Percentiles rank a stretch among this genome's conserved stretches.
Conservation (phyloP, 768 basidiomycete species). For the Mycena latifolia region DNA sequence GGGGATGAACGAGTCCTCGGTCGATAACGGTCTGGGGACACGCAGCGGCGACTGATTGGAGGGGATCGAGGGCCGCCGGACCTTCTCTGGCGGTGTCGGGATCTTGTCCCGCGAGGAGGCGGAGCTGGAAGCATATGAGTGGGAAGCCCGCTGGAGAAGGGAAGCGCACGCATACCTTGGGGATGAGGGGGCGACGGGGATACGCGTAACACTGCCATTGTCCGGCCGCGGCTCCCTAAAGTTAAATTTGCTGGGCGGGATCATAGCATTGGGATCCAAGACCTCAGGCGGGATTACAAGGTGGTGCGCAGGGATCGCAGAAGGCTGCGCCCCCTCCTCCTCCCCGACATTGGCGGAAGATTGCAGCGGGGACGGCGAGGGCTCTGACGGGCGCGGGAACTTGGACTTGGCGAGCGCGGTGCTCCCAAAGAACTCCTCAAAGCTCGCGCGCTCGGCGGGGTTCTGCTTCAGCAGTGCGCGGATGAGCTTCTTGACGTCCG, state of each 20-base stretch:
- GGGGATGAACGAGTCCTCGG: slow-evolving; percentile 78
- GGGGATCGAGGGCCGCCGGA: slow-evolving; percentile 37
- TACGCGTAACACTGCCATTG: slow-evolving; percentile 37
- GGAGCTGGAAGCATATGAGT: slow-evolving; percentile 27
- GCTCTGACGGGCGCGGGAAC: slow-evolving; percentile 70
- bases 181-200: slow-evolving; percentile 37
- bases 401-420: slow-evolving; percentile 82
- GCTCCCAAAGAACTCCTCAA: slow-evolving; percentile 93
- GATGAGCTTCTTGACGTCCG: slow-evolving; percentile 89
- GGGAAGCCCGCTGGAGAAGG: background rate
- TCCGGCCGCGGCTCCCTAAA: slow-evolving; percentile 59
- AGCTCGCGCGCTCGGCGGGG: slow-evolving; percentile 87
- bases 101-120: slow-evolving; percentile 40
- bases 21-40: slow-evolving; percentile 53
- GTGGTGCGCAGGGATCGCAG: slow-evolving; percentile 81
- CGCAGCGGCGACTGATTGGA: slow-evolving; percentile 22
- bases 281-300: slow-evolving; percentile 84
- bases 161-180: slow-evolving; percentile 39
- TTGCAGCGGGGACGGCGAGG: slow-evolving; percentile 47
- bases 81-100: slow-evolving; percentile 38
- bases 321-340: slow-evolving; percentile 45
- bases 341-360: slow-evolving; percentile 45
- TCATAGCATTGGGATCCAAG: slow-evolving; percentile 82
- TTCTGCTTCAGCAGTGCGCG: slow-evolving; percentile 85
- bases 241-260: slow-evolving; percentile 85